A percentile compares a stretch with the other conserved stretches of the same genome.
phyloP scores from a whole-genome alignment of 2,329 filamentous ascomycete species.

The Aquanectria penicillioides region DNA sequence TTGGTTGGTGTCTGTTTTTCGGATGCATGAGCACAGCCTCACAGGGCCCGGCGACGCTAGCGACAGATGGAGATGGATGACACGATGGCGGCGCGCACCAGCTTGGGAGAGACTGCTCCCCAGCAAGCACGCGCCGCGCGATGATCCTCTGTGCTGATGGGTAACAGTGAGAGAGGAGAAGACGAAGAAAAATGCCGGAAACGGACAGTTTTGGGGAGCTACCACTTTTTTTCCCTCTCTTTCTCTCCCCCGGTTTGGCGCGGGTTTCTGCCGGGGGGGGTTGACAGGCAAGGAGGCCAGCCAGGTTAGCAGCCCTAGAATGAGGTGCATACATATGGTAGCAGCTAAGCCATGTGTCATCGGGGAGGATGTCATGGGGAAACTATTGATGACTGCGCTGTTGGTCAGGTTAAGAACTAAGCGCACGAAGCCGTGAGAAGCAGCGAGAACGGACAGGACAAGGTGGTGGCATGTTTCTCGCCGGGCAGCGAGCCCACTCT shows the following conservation, averaged over 20 bases:
- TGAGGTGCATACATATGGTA: no score
- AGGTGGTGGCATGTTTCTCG: conserved; percentile 18
- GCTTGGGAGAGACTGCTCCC: neutral
- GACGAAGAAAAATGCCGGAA: neutral
- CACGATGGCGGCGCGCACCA: conserved; percentile 12
- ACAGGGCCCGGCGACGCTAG: conserved; percentile 20
- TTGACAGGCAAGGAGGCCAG: neutral
- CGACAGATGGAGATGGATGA: conserved; percentile 10
- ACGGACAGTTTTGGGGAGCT: neutral
- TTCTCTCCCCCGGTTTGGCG: no score
- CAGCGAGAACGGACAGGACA: neutral
- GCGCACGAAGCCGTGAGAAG: neutral
- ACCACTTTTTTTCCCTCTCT: neutral
- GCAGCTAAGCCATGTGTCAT: conserved; percentile 2
- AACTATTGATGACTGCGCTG: neutral
- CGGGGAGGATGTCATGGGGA: neutral
- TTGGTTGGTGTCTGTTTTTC: conserved; percentile 15
- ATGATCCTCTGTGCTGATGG: neutral
- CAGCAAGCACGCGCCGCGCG: conserved; percentile 14
- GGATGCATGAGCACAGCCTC: conserved; percentile 27
- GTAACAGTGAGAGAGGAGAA: neutral
- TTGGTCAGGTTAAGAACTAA: neutral
- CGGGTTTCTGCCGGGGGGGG: no score
- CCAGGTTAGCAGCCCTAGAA: neutral
- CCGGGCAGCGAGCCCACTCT: conserved; percentile 13